Percentiles rank a stretch among this genome's conserved stretches.
Conservation (phyloP, 2,329 filamentous ascomycete genomes). For the Sporothrix globosa region DNA sequence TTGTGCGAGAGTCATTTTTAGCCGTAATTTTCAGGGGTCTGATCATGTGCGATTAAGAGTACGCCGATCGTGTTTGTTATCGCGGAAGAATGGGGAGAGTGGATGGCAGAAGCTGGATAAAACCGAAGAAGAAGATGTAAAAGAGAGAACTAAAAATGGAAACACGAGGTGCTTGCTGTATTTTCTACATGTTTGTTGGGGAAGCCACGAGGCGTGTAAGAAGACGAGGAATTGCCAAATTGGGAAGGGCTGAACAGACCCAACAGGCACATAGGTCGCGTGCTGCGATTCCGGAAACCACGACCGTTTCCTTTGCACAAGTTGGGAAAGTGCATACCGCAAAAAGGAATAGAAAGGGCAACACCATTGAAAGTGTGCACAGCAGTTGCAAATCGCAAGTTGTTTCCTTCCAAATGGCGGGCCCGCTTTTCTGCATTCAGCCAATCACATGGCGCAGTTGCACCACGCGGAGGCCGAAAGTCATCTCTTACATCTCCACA, state of each 20-base stretch:
- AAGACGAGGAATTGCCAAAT: slow-evolving; percentile 9
- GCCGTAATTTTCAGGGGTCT: slow-evolving; percentile 25
- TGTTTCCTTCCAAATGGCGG: background rate
- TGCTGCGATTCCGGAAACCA: slow-evolving; percentile 6
- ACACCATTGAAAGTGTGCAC: background rate
- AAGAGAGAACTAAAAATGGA: background rate
- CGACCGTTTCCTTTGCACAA: background rate
- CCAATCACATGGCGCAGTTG: slow-evolving; percentile 22
- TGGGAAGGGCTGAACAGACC: slow-evolving; percentile 2
- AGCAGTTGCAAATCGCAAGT: background rate
- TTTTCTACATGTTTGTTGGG: background rate
- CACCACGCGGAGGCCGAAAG: slow-evolving; percentile 16
- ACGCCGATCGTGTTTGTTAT: background rate
- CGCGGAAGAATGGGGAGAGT: background rate
- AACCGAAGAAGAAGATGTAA: background rate
- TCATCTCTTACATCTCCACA: background rate
- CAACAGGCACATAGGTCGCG: background rate
- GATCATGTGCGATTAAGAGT: slow-evolving; percentile 18
- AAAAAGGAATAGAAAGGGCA: background rate
- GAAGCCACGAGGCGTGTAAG: slow-evolving; percentile 13
- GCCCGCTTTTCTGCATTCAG: background rate
- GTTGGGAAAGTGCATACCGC: background rate
- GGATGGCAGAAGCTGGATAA: background rate
- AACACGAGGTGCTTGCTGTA: background rate
- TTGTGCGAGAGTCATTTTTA: slow-evolving; percentile 11